Evolutionary conservation across 345 rosid genomes (phyloP), one percentile per base, ranked within the genome.

Genomic region (Aquilaria sinensis): DNA sequence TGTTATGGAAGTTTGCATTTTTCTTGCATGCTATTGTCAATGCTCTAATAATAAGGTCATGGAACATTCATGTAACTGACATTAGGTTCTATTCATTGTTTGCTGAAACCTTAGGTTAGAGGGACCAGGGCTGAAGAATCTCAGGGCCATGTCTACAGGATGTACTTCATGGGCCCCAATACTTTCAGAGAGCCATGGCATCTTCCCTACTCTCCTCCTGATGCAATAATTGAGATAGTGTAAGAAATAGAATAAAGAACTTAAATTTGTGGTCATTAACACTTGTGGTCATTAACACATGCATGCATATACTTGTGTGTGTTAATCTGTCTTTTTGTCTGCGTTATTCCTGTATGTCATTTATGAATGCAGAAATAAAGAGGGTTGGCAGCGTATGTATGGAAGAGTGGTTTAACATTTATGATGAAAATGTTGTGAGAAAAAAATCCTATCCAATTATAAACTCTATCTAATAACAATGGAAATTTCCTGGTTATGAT

Each of bases 101-200:
- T 70, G 66, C 41, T 51, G 47, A 45, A 70, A 76, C 63, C 60
- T 23, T 72, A 94, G 99, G 95, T 94, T 52, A 86, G 87, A 58
- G 97, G 97, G 58, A 78, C 92, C 65, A 85, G 92, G 70, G 90
- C 86, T 46, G 99, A 94, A 63, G 99, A 94, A 75, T 88, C 88
- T 32, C 97, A 94, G 75, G 88, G 86, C 78, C 99, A 94, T 65
- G 97, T 86, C 23, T 82, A 90, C 79, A 81, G 97, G 72, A 80
- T 94, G 94, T 94, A 88, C 72, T 92, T 89, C 74, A 85, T 87
- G 96, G 98, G 98, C 71, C 98, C 97, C 56, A 90, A 90, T 73
- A 87, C 92, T 67, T 90, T 93, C 67, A 85, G 97, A 78, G 98
- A 93, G 65, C 98, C 96, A 29, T 93, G 98, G 98, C 92, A 90